A percentile compares a stretch with the other conserved stretches of the same genome.
These are phyloP conservation scores for Diplocarpon rosae DNA, from an alignment of 2,329 filamentous ascomycete genomes.

Conservation along the genomic window DNA sequence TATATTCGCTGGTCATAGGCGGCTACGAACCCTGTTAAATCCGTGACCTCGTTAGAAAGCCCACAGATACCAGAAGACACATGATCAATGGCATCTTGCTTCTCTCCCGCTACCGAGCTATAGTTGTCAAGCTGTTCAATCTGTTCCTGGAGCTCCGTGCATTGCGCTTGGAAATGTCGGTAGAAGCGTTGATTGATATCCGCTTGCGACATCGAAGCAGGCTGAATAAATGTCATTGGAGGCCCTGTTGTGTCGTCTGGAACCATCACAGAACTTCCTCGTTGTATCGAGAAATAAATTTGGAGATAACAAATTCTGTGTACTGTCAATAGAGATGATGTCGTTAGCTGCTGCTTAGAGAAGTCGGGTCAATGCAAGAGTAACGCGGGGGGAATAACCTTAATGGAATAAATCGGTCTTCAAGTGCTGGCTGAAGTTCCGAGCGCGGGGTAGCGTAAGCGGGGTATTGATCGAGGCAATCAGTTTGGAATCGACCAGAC, in stretches of 20 bases:
- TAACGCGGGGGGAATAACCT: too few relatives aligned
- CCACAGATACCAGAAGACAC: constrained; percentile 69
- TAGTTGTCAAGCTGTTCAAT: constrained; percentile 58
- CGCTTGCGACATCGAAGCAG: constrained; percentile 3
- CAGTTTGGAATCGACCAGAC: too few relatives aligned
- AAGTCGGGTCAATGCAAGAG: too few relatives aligned
- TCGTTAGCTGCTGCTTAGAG: constrained; percentile 2
- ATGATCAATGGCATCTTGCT: constrained; percentile 69
- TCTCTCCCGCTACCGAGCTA: constrained; percentile 57
- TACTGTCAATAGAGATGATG: neutral
- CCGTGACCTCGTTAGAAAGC: constrained; percentile 74
- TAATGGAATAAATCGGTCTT: neutral
- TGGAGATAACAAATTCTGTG: neutral
- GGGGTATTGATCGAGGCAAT: too few relatives aligned
- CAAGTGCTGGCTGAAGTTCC: too few relatives aligned
- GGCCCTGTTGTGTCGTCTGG: neutral
- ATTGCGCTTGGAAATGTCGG: constrained; percentile 65
- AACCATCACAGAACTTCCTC: neutral
- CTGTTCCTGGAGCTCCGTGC: constrained; percentile 60
- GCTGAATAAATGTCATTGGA: neutral
- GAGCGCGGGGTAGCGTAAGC: too few relatives aligned
- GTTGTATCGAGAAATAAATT: neutral
- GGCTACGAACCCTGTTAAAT: constrained; percentile 71
- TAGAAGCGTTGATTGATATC: constrained; percentile 72
- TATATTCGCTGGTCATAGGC: constrained; percentile 86